Evolutionary conservation across 2,329 filamentous ascomycete genomes (phyloP).

Genomic region (Aspergillus fructus): DNA sequence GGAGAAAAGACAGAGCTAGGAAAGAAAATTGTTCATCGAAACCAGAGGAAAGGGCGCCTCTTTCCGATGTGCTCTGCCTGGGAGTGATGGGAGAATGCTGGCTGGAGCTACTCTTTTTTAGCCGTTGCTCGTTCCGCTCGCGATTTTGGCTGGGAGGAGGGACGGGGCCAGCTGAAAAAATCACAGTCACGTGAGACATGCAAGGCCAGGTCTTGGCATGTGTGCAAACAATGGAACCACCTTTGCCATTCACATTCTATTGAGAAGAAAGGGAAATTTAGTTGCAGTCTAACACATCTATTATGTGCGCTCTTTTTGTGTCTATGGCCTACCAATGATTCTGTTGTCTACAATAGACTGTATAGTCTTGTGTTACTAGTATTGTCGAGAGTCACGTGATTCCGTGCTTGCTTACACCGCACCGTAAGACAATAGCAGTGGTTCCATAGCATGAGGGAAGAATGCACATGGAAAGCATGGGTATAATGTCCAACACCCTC

Average conservation of each 20-base stretch:
- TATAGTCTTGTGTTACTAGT: not conserved
- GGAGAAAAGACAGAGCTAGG: constrained; percentile 13
- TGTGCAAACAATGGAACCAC: not conserved
- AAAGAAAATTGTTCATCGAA: constrained; percentile 1
- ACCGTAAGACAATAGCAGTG: not conserved
- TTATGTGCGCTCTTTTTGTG: too few relatives aligned
- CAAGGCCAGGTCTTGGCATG: constrained; percentile 16
- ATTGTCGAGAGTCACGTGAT: too few relatives aligned
- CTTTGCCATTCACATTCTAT: not conserved
- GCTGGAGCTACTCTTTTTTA: constrained; percentile 16
- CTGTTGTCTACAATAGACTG: not conserved
- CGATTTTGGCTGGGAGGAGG: constrained; percentile 16
- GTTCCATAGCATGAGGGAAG: constrained; percentile 7
- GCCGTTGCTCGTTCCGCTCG: constrained; percentile 14
- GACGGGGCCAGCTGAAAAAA: constrained; percentile 15
- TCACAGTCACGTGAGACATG: constrained; percentile 20
- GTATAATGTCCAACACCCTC: not conserved
- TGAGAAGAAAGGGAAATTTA: not conserved
- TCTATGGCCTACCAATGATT: not conserved
- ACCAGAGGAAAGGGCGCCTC: constrained; percentile 3
- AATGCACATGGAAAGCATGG: not conserved
- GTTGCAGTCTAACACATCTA: too few relatives aligned
- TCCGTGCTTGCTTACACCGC: not conserved
- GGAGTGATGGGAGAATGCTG: constrained; percentile 7
- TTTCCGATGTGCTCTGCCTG: constrained; percentile 17